A percentile compares a stretch with the other conserved stretches of the same genome.
These are phyloP conservation scores for Rhizopogon roseolus DNA, from an alignment of 768 basidiomycete species.

Conservation along the genomic window DNA sequence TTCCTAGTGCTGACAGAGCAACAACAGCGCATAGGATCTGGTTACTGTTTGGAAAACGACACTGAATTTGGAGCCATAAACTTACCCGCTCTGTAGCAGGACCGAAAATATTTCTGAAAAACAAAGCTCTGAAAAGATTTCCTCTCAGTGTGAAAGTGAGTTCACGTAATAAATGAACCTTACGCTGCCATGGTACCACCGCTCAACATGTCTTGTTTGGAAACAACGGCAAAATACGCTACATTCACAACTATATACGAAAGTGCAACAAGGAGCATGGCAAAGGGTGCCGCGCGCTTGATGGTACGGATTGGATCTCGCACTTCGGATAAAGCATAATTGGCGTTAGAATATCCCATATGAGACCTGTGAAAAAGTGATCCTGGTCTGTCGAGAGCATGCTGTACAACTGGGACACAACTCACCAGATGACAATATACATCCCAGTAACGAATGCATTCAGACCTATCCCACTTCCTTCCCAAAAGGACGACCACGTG, in stretches of 20 bases:
- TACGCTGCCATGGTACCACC: constrained; percentile 68
- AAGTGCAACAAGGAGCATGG: constrained; percentile 51
- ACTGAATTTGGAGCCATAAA: neutral
- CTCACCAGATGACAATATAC: constrained; percentile 68
- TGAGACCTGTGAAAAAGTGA: constrained; percentile 47
- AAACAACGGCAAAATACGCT: constrained; percentile 72
- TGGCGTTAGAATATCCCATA: constrained; percentile 69
- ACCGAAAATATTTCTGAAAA: constrained; percentile 73
- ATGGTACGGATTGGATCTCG: constrained; percentile 67
- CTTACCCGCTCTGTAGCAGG: constrained; percentile 52
- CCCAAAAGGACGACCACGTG: constrained; percentile 58
- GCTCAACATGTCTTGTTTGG: constrained; percentile 61
- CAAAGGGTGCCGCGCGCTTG: constrained; percentile 64
- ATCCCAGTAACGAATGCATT: constrained; percentile 63
- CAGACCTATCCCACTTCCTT: constrained; percentile 47
- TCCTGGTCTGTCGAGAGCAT: neutral
- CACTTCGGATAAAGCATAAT: constrained; percentile 70
- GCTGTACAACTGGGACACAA: neutral
- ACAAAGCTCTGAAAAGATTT: constrained; percentile 45
- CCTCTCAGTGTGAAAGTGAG: neutral
- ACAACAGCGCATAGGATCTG: constrained; percentile 60
- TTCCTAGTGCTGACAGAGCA: constrained; percentile 61
- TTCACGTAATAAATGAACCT: constrained; percentile 16
- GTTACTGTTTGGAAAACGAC: neutral
- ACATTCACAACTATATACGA: constrained; percentile 65